These are phyloP conservation scores for Fusarium sp. DNA, from an alignment of 2,329 filamentous ascomycete species.

Conservation along the genomic window DNA sequence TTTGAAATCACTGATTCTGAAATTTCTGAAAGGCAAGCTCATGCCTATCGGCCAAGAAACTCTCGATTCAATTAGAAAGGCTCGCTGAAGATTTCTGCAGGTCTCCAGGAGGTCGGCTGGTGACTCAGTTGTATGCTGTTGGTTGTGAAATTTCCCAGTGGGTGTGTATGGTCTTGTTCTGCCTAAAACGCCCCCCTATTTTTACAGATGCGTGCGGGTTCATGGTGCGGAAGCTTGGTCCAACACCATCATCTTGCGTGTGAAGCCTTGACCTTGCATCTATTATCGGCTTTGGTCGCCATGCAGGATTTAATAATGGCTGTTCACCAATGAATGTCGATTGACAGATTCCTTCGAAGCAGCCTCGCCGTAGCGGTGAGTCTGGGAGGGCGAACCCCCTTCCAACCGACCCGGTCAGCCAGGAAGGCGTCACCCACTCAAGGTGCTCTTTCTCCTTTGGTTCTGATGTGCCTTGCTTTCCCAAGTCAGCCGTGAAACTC, in stretches of 20 bases:
- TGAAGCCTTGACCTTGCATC: background rate
- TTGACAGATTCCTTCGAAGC: background rate
- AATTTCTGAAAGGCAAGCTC: background rate
- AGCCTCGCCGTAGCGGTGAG: constrained; percentile 9
- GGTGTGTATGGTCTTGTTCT: background rate
- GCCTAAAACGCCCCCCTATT: constrained; percentile 16
- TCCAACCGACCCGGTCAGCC: background rate
- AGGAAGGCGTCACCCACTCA: background rate
- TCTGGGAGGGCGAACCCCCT: background rate
- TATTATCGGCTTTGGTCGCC: background rate
- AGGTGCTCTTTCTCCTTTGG: background rate
- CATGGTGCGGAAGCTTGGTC: background rate
- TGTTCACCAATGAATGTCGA: background rate
- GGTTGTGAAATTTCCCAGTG: background rate
- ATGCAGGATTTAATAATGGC: background rate
- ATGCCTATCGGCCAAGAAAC: background rate
- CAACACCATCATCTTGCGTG: background rate
- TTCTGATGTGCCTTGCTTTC: background rate
- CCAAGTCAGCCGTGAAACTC: background rate
- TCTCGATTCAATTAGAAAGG: background rate
- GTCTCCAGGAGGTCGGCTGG: background rate
- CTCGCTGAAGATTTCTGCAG: background rate
- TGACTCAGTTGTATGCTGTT: background rate
- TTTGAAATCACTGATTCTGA: background rate
- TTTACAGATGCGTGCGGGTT: background rate